phyloP scores from a whole-genome alignment of 495 filamentous ascomycete genomes.

The Cercophora sp. region DNA sequence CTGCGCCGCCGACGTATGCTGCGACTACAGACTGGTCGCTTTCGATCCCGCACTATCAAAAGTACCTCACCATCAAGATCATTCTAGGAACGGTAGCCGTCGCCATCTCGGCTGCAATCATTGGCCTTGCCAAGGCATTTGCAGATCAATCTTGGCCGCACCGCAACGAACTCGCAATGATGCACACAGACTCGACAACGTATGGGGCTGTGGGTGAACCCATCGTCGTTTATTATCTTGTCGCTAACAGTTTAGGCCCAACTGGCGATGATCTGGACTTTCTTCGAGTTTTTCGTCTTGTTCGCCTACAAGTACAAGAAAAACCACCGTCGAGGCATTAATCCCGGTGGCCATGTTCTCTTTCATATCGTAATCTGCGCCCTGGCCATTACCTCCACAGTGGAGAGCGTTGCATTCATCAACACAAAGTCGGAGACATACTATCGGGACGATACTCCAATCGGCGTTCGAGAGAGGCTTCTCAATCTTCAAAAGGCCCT shows the following conservation, averaged over 20 bases:
- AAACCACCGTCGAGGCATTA: conserved; percentile 26
- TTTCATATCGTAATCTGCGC: conserved; percentile 34
- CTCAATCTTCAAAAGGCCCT: conserved; percentile 10
- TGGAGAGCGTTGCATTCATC: conserved; percentile 16
- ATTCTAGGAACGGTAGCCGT: not conserved
- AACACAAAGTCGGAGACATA: conserved; percentile 3
- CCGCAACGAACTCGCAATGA: not conserved
- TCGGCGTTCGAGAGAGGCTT: not conserved
- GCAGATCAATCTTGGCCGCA: not conserved
- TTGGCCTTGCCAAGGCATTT: not conserved
- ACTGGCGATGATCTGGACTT: conserved; percentile 32
- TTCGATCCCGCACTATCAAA: not conserved
- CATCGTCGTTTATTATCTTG: not conserved
- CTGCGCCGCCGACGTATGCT: not conserved
- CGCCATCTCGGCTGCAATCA: not conserved
- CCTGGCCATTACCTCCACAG: conserved; percentile 13
- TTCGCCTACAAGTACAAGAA: conserved; percentile 11
- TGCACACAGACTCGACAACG: not conserved
- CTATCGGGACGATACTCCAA: not conserved
- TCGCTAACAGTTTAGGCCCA: conserved; percentile 20
- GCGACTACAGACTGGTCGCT: not conserved
- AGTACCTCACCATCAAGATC: not conserved
- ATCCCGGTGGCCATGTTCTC: conserved; percentile 36
- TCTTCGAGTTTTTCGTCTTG: conserved; percentile 32
- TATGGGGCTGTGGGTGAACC: not conserved